Conservation (phyloP, 2,329 filamentous ascomycete genomes). For the Fusarium goolgardi region DNA sequence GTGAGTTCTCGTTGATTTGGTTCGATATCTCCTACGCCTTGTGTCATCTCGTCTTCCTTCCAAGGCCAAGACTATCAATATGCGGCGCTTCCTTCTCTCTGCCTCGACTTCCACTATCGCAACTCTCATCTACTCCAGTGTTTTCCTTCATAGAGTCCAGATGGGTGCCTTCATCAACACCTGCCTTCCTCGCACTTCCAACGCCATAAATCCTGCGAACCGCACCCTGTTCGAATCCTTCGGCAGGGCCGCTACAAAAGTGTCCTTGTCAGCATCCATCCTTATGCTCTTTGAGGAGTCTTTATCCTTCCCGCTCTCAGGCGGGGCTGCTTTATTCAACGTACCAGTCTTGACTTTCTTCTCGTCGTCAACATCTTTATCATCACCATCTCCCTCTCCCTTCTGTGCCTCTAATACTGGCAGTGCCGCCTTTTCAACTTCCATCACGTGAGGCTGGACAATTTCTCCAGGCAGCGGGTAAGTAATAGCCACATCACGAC, state of each 20-base stretch:
- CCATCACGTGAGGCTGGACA: slow-evolving; percentile 82
- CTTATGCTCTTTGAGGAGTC: slow-evolving; percentile 47
- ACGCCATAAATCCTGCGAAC: slow-evolving; percentile 78
- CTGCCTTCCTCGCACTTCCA: slow-evolving; percentile 81
- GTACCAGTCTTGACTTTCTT: slow-evolving; percentile 64
- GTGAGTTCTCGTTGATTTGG: background rate
- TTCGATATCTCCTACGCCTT: slow-evolving; percentile 19
- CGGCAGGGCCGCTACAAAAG: slow-evolving; percentile 51
- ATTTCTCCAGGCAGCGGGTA: slow-evolving; percentile 83
- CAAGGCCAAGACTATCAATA: background rate
- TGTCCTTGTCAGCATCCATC: slow-evolving; percentile 56
- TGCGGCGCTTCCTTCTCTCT: slow-evolving; percentile 13
- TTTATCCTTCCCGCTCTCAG: slow-evolving; percentile 36
- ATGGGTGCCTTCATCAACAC: slow-evolving; percentile 81
- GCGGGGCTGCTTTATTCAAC: slow-evolving; percentile 45
- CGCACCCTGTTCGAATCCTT: slow-evolving; percentile 70
- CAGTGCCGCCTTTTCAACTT: slow-evolving; percentile 79
- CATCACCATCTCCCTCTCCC: slow-evolving; percentile 57
- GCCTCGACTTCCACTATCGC: background rate
- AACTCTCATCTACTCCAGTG: background rate
- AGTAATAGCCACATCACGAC: slow-evolving; percentile 86
- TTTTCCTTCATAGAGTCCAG: slow-evolving; percentile 62
- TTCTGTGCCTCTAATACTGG: slow-evolving; percentile 67
- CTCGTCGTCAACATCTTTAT: slow-evolving; percentile 57
- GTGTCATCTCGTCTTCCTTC: background rate